Base-by-base conservation (phyloP, 768 basidiomycete genomes). In the Astraeus odoratus region DNA sequence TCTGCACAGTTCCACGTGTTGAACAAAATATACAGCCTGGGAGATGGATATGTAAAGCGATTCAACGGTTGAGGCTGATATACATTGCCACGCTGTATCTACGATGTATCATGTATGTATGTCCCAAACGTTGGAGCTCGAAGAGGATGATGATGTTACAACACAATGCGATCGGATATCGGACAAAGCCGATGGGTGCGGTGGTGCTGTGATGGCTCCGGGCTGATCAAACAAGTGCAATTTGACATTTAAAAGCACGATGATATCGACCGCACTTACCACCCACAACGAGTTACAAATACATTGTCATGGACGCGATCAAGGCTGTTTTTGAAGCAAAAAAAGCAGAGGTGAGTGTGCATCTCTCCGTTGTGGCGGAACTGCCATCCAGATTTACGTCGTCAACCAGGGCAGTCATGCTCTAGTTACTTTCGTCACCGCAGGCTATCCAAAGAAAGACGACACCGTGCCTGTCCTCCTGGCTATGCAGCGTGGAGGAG, bases 401-500 rank as follows among this genome's bases (percentile, higher is more conserved):
- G 26, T 19, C 35, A 22, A 30, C 23, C 48, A 85, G 82, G 75
- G 75, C 36, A 57, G 54, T 20, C 76, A 80, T 40, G 81, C 77
- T 8, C 69, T 88, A 42, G 76, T 88, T 50, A 87, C 91, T 35
- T 97, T 94, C 67, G 73, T 96, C 53, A 97, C 94, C 15, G 92
- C 93, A 35, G 93, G 94, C 15, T 96, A 81, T 67, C 94, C 94
- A 23, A 78, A 69, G 2, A 64, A 67, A 44, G 73, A 82, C 61
- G 83, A 83, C 51, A 95, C 93, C 1, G 87, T 93, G 12, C 80
- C 86, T 4, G 74, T 91, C 46, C 59, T 97, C 69, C 76, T 96
- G 29, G 86, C 86, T 15, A 87, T 97, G 81, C 83, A 96, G 64
- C 75, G 78, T 40, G 94, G 93, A 46, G 93, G 94, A 6, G 77